These are phyloP conservation scores for Thielaviopsis punctulata DNA, from an alignment of 2,329 filamentous ascomycete genomes.

Conservation along the genomic window DNA sequence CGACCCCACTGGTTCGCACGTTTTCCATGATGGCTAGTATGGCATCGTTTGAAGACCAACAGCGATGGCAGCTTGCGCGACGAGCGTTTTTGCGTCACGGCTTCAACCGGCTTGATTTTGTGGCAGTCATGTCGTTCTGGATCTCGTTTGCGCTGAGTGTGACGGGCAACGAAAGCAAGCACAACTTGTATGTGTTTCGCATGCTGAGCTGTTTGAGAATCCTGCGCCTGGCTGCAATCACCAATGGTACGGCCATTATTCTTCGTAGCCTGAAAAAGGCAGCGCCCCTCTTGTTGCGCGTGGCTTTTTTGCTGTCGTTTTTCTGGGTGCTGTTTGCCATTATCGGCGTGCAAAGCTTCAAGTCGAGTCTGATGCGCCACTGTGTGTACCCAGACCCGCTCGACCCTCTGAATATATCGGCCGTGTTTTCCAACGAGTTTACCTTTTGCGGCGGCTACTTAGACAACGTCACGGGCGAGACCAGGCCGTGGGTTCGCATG, in stretches of 20 bases:
- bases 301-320: conserved; percentile 86
- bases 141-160: conserved; percentile 63
- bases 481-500: conserved; percentile 48
- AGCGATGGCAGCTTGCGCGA: conserved; percentile 70
- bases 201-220: conserved; percentile 96
- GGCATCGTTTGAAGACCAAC: conserved; percentile 56
- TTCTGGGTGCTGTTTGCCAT: conserved; percentile 98
- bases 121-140: conserved; percentile 93
- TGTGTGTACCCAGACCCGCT: conserved; percentile 60
- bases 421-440: conserved; percentile 44
- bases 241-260: conserved; percentile 88
- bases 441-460: conserved; percentile 81
- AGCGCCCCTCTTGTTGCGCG: conserved; percentile 75
- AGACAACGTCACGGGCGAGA: conserved; percentile 36
- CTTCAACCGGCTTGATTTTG: conserved; percentile 88
- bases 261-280: conserved; percentile 89
- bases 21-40: conserved; percentile 57
- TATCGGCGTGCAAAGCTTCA: conserved; percentile 91
- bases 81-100: conserved; percentile 86
- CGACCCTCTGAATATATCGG: conserved; percentile 34
- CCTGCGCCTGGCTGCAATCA: conserved; percentile 74
- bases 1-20: conserved; percentile 3
- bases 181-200: conserved; percentile 75
- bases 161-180: conserved; percentile 46
- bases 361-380: conserved; percentile 58